Conservation (phyloP, 129 eudicot genomes). For the Flaveria robusta region DNA sequence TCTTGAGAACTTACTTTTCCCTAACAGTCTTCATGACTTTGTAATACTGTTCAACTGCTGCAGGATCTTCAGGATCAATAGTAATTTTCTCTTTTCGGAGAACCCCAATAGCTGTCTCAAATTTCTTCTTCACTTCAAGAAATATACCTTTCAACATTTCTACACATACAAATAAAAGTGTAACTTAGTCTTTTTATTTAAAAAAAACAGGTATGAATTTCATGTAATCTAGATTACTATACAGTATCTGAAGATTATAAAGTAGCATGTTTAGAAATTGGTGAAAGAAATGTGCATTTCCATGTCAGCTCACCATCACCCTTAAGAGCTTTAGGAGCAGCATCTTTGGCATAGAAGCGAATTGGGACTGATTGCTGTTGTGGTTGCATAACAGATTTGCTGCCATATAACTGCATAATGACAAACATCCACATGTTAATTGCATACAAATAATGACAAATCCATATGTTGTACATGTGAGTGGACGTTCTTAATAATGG, state of each 20-base stretch:
- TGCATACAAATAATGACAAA: not conserved
- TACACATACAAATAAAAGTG: slow-evolving; percentile 21
- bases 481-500: not conserved
- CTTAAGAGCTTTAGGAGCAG: slow-evolving; percentile 71
- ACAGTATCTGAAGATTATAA: not conserved
- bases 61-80: slow-evolving; percentile 77
- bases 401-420: slow-evolving; percentile 45
- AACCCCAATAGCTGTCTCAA: slow-evolving; percentile 75
- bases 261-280: not conserved
- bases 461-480: not conserved
- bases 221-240: not conserved
- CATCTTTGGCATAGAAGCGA: slow-evolving; percentile 73
- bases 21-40: slow-evolving; percentile 76
- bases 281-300: not conserved
- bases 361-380: slow-evolving; percentile 48
- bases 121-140: slow-evolving; percentile 78
- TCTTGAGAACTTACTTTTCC: slow-evolving; percentile 57
- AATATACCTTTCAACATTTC: slow-evolving; percentile 85
- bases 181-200: slow-evolving; percentile 2
- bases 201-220: not conserved
- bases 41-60: slow-evolving; percentile 75
- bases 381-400: slow-evolving; percentile 39
- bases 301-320: slow-evolving; percentile 72
- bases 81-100: slow-evolving; percentile 74
- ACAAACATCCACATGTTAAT: slow-evolving; percentile 7